Evolutionary conservation across 2,329 filamentous ascomycete genomes (phyloP), one percentile per base, ranked within the genome.

Genomic region (Colletotrichum gigasporum): DNA sequence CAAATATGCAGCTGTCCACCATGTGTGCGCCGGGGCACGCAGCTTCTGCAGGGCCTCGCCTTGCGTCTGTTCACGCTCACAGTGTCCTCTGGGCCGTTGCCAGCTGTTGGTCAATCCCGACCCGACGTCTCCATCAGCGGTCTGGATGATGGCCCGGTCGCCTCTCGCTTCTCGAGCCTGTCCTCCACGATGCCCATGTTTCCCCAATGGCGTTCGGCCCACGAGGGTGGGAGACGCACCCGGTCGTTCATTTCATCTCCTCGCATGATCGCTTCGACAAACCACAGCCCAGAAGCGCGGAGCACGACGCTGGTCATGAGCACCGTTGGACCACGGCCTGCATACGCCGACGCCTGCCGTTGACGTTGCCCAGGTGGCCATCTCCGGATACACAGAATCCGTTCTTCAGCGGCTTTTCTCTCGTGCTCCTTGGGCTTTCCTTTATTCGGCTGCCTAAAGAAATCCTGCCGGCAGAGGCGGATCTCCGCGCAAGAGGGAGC

Each of bases 61-160:
- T 44, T 47, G 64, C 41, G 47, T 53, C 37, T 22, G n/a, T n/a
- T n/a, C 20, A 22, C n/a, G 47, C 26, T 34, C n/a, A n/a, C n/a
- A n/a, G n/a, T n/a, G n/a, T n/a, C n/a, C n/a, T n/a, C n/a, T n/a
- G n/a, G 24, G 18, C 41, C 20, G 32, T 28, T 55, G 51, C 50
- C 60, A 50, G 16, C 35, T 41, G 44, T 63, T 60, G 64, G 48
- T 47, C 61, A 64, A 64, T 59, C 35, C 64, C 54, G 24, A 34
- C 9, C n/a, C 42, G 20, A 47, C 11, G 28, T 53, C 34, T 65
- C 44, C 61, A 35, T 64, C 18, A 5, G 54, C 42, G 39, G 53
- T 42, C 52, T 35, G 16, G 6, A 37, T 18, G 20, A 42, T 39
- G 42, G 26, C 4, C 58, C 51, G 35, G 11, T 52, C 22, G 20